phyloP scores from a whole-genome alignment of 441 rosid genomes.

The Pelargonium myrrhifolium region DNA sequence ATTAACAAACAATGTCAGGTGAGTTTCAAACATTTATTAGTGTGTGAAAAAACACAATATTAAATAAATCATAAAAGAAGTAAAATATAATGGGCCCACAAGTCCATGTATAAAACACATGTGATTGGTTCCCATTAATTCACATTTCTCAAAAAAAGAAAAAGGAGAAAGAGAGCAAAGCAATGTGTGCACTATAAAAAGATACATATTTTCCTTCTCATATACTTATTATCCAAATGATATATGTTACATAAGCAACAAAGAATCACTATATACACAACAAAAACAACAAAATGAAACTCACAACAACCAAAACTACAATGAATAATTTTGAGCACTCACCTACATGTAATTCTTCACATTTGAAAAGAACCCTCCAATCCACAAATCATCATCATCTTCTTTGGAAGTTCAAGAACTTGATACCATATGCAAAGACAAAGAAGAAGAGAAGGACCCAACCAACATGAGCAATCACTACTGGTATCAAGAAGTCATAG shows the following conservation, averaged over 20 bases:
- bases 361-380: background rate
- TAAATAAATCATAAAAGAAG: too few relatives aligned
- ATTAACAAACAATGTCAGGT: too few relatives aligned
- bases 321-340: background rate
- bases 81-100: too few relatives aligned
- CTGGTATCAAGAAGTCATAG: constrained; percentile 21
- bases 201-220: background rate
- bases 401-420: constrained; percentile 27
- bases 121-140: too few relatives aligned
- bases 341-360: background rate
- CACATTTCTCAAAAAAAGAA: too few relatives aligned
- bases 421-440: constrained; percentile 26
- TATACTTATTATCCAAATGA: background rate
- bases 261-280: background rate
- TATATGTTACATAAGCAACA: background rate
- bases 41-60: too few relatives aligned
- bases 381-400: constrained; percentile 10
- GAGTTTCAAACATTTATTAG: too few relatives aligned
- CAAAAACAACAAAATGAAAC: background rate
- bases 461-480: constrained; percentile 22
- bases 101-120: too few relatives aligned
- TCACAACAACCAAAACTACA: background rate
- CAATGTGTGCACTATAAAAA: background rate
- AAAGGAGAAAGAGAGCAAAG: too few relatives aligned
- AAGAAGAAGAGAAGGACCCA: constrained; percentile 28